Percentiles rank a stretch among this genome's conserved stretches.
Conservation (phyloP, 441 rosid species). For the Pelargonium myrrhifolium region DNA sequence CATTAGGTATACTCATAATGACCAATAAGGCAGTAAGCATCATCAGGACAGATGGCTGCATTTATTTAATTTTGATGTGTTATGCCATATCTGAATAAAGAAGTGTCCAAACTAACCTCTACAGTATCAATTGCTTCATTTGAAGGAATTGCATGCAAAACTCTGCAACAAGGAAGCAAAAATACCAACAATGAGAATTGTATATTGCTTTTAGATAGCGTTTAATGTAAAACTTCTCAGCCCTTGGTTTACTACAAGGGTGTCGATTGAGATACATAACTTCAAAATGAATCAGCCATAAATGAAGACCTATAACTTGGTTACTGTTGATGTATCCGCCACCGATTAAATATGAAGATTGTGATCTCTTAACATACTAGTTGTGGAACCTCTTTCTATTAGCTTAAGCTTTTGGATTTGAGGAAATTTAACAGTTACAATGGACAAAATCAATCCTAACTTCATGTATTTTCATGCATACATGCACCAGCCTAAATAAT, state of each 20-base stretch:
- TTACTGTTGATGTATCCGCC: not conserved
- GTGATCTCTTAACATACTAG: too few species aligned
- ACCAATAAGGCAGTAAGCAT: not conserved
- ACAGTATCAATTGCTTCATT: constrained; percentile 82
- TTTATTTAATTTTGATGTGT: not conserved
- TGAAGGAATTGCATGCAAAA: constrained; percentile 76
- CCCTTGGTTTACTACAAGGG: not conserved
- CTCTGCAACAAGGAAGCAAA: constrained; percentile 45
- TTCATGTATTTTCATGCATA: not conserved
- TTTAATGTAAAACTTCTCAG: not conserved
- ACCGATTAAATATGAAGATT: too few species aligned
- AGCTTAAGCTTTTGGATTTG: too few species aligned
- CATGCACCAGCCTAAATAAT: not conserved
- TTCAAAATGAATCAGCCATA: not conserved
- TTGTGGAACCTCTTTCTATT: too few species aligned
- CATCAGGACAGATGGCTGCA: not conserved
- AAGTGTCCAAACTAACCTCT: constrained; percentile 44
- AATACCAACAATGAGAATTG: not conserved
- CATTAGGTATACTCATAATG: not conserved
- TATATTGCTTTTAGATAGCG: not conserved
- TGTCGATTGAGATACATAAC: not conserved
- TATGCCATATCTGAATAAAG: not conserved
- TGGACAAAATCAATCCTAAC: not conserved
- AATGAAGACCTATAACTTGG: not conserved
- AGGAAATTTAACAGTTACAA: too few species aligned